Evolutionary conservation across 169 alveolate species (phyloP).

Genomic region (Cystoisospora suis): DNA sequence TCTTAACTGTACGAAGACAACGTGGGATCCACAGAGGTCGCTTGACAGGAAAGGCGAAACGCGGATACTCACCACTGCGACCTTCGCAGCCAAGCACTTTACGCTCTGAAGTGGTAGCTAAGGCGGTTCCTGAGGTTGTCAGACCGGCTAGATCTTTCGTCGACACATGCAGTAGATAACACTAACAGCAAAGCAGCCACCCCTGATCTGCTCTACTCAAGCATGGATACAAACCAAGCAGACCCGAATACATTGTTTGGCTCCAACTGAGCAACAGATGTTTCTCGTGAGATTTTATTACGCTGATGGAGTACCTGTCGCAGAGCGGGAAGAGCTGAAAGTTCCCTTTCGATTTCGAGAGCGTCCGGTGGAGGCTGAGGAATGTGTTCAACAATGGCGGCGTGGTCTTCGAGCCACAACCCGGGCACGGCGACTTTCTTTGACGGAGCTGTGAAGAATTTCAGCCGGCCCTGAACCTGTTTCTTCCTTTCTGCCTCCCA

Average conservation of each 20-base stretch:
- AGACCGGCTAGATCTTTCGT: no score
- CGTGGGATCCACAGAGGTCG: neutral
- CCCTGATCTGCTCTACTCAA: no score
- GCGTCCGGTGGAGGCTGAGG: neutral
- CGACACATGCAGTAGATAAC: no score
- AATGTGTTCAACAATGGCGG: neutral
- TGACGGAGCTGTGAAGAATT: neutral
- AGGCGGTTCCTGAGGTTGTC: no score
- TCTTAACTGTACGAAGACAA: neutral
- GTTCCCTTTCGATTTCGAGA: neutral
- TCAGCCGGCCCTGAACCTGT: constrained; percentile 8
- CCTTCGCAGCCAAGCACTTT: no score
- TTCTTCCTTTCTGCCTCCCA: neutral
- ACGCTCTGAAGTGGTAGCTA: no score
- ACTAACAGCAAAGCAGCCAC: no score
- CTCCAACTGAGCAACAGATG: no score
- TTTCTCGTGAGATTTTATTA: neutral
- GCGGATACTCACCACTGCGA: neutral
- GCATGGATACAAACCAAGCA: no score
- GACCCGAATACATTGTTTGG: no score
- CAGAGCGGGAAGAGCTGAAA: neutral
- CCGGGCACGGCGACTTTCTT: neutral
- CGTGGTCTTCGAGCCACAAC: constrained; percentile 16
- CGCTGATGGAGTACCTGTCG: neutral
- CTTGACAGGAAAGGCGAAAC: neutral